These are phyloP conservation scores for Acer yangbiense DNA, from an alignment of 345 rosid genomes.

Conservation along the genomic window DNA sequence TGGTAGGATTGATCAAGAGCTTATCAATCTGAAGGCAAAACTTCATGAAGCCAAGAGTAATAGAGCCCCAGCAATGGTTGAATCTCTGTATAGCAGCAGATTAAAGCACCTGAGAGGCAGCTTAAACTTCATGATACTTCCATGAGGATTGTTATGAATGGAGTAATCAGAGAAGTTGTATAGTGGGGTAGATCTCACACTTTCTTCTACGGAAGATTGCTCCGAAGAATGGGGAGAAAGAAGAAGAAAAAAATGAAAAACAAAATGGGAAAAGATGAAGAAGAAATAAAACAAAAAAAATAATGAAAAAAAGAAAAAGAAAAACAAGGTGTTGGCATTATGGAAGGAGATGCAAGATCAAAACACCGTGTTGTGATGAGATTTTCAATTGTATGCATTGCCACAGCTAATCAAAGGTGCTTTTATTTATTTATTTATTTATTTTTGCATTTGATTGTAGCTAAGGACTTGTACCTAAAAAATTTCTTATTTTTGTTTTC, in stretches of 20 bases:
- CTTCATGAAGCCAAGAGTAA: conserved; percentile 70
- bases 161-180: conserved; percentile 86
- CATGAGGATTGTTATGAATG: conserved; percentile 92
- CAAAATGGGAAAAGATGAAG: no score
- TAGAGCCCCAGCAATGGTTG: conserved; percentile 39
- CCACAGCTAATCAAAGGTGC: conserved; percentile 53
- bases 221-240: conserved; percentile 76
- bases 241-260: no score
- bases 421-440: no score
- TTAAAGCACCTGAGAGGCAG: conserved; percentile 75
- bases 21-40: no score
- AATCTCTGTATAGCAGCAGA: conserved; percentile 70
- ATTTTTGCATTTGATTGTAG: conserved; percentile 5
- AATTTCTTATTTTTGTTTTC: not conserved
- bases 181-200: conserved; percentile 73
- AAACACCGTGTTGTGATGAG: conserved; percentile 54
- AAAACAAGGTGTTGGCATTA: no score
- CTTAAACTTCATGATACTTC: conserved; percentile 95
- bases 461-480: not conserved
- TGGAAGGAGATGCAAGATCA: conserved; percentile 50
- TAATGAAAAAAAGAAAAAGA: no score
- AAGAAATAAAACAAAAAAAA: no score
- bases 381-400: conserved; percentile 55
- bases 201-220: conserved; percentile 74
- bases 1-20: conserved; percentile 86